A percentile compares a stretch with the other conserved stretches of the same genome.
Conservation (phyloP, 73 alveolate species). For the Durusdinium trenchii region DNA sequence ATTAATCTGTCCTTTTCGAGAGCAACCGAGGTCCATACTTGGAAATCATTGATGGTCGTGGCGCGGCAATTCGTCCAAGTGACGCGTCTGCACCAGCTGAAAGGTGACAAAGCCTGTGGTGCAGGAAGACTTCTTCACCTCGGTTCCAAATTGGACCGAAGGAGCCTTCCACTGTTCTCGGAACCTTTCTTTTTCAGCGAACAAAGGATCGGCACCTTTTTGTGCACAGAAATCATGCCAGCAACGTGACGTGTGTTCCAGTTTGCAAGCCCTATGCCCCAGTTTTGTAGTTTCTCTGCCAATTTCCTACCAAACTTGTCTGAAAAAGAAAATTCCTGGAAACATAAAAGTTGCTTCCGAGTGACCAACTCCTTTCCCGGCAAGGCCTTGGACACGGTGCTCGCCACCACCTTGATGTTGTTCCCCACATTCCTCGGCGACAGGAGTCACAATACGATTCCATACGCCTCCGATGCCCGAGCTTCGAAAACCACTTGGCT, state of each 20-base stretch:
- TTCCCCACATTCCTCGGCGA: conserved; percentile 44
- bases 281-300: neutral
- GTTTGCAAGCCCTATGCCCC: too few species aligned
- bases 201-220: neutral
- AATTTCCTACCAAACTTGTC: neutral
- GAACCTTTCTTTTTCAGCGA: too few species aligned
- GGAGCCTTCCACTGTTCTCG: neutral
- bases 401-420: conserved; percentile 39
- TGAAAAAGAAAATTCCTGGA: neutral
- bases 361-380: conserved; percentile 53
- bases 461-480: too few species aligned
- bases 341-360: neutral
- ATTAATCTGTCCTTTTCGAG: too few species aligned
- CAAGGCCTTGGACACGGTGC: conserved; percentile 67
- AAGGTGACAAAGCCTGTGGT: conserved; percentile 85
- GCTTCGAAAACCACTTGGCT: too few species aligned
- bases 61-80: neutral
- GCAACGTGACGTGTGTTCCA: too few species aligned
- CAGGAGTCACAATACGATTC: neutral
- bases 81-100: conserved; percentile 47
- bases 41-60: too few species aligned
- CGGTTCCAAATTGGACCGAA: neutral
- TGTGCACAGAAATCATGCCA: neutral
- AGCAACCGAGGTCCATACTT: too few species aligned
- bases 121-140: conserved; percentile 13